Evolutionary conservation across 2,329 filamentous ascomycete species (phyloP), one percentile per base, ranked within the genome.

Genomic region (Botryotinia narcissicola): DNA sequence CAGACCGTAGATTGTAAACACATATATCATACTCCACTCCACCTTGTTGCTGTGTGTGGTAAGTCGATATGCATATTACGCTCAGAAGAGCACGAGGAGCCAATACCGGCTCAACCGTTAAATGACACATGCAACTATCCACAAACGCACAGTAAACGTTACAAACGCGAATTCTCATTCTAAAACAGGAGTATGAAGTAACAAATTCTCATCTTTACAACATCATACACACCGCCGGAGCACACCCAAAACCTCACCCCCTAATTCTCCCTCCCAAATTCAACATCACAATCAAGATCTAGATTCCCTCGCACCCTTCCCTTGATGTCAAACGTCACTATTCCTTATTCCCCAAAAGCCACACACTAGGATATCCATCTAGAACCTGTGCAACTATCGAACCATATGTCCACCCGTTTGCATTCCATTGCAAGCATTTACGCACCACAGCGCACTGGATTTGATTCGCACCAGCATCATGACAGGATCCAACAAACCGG

Each of bases 381-480:
- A 48, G 42, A 64, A 64, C n/a, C 32, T 57, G n/a, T 57, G n/a
- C n/a, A 57, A 57, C n/a, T 57, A 57, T 57, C 51, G 51, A 57
- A 57, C 51, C 51, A 57, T 18, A 29, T 18, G 9, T 9, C 51
- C 51, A 57, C n/a, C n/a, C n/a, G n/a, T 57, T 57, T 57, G 51
- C 51, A 57, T 57, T 54, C 25, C 48, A n/a, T n/a, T 54, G 48
- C 25, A 54, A 54, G 48, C 48, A 54, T 54, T 25, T 54, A 54
- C 48, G 25, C 48, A n/a, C n/a, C 48, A 54, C 48, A 16, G 3
- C 48, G 16, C 48, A n/a, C 25, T 16, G n/a, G 16, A n/a, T 12
- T 12, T 54, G 48, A 54, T 54, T 54, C 48, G 48, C 48, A 57
- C 51, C 51, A 57, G n/a, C n/a, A 57, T 57, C 14, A 57, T 29